phyloP scores from a whole-genome alignment of 176 grass and related monocot species.

The Oryza australiensis region DNA sequence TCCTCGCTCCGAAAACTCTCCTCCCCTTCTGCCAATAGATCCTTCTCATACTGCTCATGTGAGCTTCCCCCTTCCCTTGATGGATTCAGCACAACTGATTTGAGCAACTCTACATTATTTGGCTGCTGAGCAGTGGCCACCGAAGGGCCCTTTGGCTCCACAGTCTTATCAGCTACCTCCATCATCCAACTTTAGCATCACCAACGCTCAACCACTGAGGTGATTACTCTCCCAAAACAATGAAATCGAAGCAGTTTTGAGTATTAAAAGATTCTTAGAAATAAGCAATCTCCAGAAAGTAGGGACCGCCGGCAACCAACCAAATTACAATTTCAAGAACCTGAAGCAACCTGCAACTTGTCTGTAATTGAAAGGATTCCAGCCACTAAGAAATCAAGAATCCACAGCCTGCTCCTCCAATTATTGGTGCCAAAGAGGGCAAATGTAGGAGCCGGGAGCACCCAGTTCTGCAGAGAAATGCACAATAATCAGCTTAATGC shows the following conservation, averaged over 20 bases:
- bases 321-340: conserved; percentile 14
- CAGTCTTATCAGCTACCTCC: conserved; percentile 49
- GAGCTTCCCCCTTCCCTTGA: conserved; percentile 47
- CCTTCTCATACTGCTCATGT: conserved; percentile 48
- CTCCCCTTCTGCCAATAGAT: conserved; percentile 51
- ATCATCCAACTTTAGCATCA: conserved; percentile 47
- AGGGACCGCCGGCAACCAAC: neutral
- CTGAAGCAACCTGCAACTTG: conserved; percentile 29
- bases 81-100: conserved; percentile 30
- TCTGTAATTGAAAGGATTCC: conserved; percentile 30
- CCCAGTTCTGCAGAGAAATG: neutral
- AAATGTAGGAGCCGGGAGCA: conserved; percentile 3
- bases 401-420: conserved; percentile 16
- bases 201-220: conserved; percentile 13
- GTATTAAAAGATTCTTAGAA: neutral
- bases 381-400: conserved; percentile 29
- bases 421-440: conserved; percentile 18
- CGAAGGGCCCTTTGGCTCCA: conserved; percentile 42
- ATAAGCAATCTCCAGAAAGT: neutral
- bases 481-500: conserved; percentile 13
- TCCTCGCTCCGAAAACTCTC: conserved; percentile 74
- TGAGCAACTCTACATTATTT: conserved; percentile 39
- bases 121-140: conserved; percentile 32
- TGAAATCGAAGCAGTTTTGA: conserved; percentile 33
- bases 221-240: neutral